Conservation (phyloP, 2,329 filamentous ascomycete genomes). For the Triangularia verruculosa region DNA sequence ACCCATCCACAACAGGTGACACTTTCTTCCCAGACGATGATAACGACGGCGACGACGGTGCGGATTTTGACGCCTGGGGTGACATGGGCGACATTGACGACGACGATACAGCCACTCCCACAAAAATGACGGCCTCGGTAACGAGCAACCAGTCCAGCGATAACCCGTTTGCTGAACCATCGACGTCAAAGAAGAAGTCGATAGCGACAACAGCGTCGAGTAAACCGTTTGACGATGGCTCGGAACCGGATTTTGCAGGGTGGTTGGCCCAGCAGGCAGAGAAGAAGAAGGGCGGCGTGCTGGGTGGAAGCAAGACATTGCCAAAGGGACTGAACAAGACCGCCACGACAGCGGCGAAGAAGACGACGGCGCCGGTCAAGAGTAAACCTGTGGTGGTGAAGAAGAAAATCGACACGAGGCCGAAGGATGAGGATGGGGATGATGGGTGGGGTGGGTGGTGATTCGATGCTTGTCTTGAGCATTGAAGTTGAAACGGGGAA, state of each 20-base stretch:
- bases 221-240: slow-evolving; percentile 72
- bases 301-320: slow-evolving; percentile 55
- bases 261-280: slow-evolving; percentile 87
- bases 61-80: slow-evolving; percentile 73
- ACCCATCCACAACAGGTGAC: slow-evolving; percentile 47
- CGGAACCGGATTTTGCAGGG: slow-evolving; percentile 91
- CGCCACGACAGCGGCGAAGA: slow-evolving; percentile 24
- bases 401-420: slow-evolving; percentile 70
- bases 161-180: slow-evolving; percentile 34
- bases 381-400: slow-evolving; percentile 42
- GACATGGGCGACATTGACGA: slow-evolving; percentile 56
- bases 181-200: not conserved
- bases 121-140: slow-evolving; percentile 32
- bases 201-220: slow-evolving; percentile 22
- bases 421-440: slow-evolving; percentile 56
- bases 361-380: slow-evolving; percentile 43
- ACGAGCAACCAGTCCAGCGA: slow-evolving; percentile 35
- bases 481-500: too few species aligned
- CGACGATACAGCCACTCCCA: slow-evolving; percentile 18
- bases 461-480: slow-evolving; percentile 13
- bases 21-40: slow-evolving; percentile 50
- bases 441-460: slow-evolving; percentile 67
- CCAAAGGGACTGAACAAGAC: slow-evolving; percentile 80
- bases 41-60: slow-evolving; percentile 52
- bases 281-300: slow-evolving; percentile 56